Evolutionary conservation across 352 stramenopile genomes (phyloP).

Genomic region (Phytophthora melonis): DNA sequence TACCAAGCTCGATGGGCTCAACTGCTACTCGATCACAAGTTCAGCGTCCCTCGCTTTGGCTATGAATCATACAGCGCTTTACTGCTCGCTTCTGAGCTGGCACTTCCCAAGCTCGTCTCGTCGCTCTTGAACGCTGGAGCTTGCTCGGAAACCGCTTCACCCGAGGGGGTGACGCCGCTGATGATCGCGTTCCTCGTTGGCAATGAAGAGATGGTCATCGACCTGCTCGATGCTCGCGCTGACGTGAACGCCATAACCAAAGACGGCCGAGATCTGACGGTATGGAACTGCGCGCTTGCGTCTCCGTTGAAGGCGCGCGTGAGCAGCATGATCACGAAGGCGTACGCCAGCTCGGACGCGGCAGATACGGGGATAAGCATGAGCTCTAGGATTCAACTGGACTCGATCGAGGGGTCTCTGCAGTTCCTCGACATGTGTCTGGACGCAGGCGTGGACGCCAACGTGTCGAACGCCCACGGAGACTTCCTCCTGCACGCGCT

Average conservation of each 20-base stretch:
- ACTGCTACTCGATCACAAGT: constrained; percentile 51
- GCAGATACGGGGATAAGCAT: neutral
- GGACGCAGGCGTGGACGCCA: constrained; percentile 52
- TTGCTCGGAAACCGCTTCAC: constrained; percentile 36
- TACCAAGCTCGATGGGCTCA: constrained; percentile 54
- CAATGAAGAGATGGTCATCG: constrained; percentile 42
- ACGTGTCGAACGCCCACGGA: constrained; percentile 65
- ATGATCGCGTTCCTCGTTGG: constrained; percentile 71
- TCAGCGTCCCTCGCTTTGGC: constrained; percentile 56
- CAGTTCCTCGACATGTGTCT: constrained; percentile 50
- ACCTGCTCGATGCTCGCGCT: constrained; percentile 44
- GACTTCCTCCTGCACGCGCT: constrained; percentile 75
- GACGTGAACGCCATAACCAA: constrained; percentile 67
- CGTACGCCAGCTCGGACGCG: constrained; percentile 11
- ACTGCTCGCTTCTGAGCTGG: constrained; percentile 63
- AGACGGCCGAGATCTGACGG: constrained; percentile 55
- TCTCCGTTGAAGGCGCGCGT: constrained; percentile 36
- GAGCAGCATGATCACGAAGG: constrained; percentile 25
- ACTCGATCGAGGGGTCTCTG: constrained; percentile 48
- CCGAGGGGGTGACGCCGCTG: constrained; percentile 54
- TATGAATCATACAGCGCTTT: constrained; percentile 62
- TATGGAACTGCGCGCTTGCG: constrained; percentile 65
- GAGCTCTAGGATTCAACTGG: constrained; percentile 35
- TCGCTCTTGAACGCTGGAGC: constrained; percentile 57
- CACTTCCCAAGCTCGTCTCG: constrained; percentile 34